Evolutionary conservation across 805 yeast species (phyloP).

Genomic region (Schizosaccharomyces pombe): DNA sequence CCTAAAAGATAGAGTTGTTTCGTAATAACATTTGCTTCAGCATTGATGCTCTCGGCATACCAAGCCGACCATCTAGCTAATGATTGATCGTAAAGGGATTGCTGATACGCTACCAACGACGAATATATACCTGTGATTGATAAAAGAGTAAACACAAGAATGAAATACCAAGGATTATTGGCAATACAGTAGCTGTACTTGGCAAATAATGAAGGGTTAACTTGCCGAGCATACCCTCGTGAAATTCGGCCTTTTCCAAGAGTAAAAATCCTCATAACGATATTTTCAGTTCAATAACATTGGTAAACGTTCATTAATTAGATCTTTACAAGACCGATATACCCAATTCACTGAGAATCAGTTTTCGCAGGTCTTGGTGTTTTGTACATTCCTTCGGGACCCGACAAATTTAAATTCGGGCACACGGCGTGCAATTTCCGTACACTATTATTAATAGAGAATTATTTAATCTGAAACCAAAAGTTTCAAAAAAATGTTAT

Average conservation of each 20-base stretch:
- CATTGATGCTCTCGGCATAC: not conserved
- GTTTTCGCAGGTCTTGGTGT: no score
- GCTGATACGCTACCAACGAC: not conserved
- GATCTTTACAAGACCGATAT: no score
- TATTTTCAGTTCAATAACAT: not conserved
- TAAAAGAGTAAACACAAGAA: not conserved
- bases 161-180: slow-evolving; percentile 1
- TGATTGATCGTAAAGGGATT: not conserved
- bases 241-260: not conserved
- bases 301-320: no score
- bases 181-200: not conserved
- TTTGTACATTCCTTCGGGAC: no score
- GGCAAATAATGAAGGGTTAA: not conserved
- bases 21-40: not conserved
- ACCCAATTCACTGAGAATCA: no score
- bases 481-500: no score
- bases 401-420: no score
- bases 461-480: no score
- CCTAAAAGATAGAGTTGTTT: not conserved
- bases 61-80: not conserved
- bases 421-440: no score
- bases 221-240: not conserved
- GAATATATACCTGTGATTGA: not conserved
- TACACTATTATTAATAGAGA: no score
- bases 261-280: not conserved